A percentile compares a stretch with the other conserved stretches of the same genome.
Evolutionary conservation across 306 rosid species (phyloP).

Genomic region (Vigna unguiculata): DNA sequence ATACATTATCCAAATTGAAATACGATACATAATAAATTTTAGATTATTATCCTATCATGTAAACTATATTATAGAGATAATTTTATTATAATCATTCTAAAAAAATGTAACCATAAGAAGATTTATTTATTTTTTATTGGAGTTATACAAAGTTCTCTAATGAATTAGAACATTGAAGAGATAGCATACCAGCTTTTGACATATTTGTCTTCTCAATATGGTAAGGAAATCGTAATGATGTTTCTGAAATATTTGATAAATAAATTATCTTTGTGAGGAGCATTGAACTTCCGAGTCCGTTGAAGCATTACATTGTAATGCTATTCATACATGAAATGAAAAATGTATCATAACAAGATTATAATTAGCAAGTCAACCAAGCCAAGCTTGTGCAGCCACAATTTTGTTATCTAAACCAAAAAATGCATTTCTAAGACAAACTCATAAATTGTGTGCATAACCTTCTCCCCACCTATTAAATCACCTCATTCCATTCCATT

Average conservation of each 20-base stretch:
- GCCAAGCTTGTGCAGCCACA: constrained; percentile 71
- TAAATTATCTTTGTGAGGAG: not conserved
- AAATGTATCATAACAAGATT: constrained; percentile 9
- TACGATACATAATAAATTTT: no score
- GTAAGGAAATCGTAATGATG: not conserved
- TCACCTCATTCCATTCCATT: constrained; percentile 4
- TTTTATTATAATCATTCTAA: no score
- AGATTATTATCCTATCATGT: no score
- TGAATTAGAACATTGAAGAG: not conserved
- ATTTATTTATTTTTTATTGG: no score
- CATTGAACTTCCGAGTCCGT: constrained; percentile 18
- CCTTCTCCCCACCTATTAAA: constrained; percentile 50
- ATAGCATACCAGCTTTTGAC: not conserved
- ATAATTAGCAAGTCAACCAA: constrained; percentile 48
- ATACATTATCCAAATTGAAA: no score
- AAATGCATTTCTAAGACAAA: constrained; percentile 25
- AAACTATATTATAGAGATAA: no score
- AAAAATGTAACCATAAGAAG: no score
- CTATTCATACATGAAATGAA: constrained; percentile 1
- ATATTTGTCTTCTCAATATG: not conserved
- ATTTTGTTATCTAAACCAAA: constrained; percentile 39
- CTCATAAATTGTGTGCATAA: constrained; percentile 63
- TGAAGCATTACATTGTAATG: constrained; percentile 1
- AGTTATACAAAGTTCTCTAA: not conserved
- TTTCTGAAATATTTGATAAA: no score